Conservation (phyloP, 164 flowering plant species). For the Warburgia ugandensis region DNA sequence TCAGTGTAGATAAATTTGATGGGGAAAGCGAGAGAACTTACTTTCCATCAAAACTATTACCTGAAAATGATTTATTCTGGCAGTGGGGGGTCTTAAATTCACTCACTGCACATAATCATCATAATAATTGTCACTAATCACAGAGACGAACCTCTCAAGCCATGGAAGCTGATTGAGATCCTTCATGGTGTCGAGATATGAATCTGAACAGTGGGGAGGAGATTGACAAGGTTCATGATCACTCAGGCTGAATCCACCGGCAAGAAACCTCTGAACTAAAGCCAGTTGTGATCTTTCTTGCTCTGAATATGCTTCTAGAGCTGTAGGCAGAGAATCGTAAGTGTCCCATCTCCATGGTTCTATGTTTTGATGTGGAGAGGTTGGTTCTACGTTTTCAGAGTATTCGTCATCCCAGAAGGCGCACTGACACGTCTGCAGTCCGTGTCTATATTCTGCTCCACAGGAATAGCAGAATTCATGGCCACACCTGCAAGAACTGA, state of each 20-base stretch:
- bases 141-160: constrained; percentile 95
- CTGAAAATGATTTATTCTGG: not conserved
- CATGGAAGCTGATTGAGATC: constrained; percentile 96
- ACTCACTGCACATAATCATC: constrained; percentile 63
- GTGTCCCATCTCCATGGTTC: constrained; percentile 89
- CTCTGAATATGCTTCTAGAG: constrained; percentile 73
- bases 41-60: too few species aligned
- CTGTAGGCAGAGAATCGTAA: constrained; percentile 52
- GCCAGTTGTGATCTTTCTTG: constrained; percentile 87
- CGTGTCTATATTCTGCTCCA: constrained; percentile 66
- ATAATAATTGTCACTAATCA: constrained; percentile 81
- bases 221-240: constrained; percentile 68
- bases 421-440: constrained; percentile 72
- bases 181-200: constrained; percentile 79
- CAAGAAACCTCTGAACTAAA: constrained; percentile 77
- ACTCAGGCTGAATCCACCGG: constrained; percentile 73
- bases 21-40: too few species aligned
- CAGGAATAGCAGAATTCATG: constrained; percentile 89
- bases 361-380: constrained; percentile 32
- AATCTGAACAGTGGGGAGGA: constrained; percentile 73
- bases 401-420: constrained; percentile 69
- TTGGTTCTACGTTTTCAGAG: constrained; percentile 23
- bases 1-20: too few species aligned
- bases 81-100: not conserved
- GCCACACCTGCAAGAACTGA: constrained; percentile 57